A percentile compares a stretch with the other conserved stretches of the same genome.
Evolutionary conservation across 1,284 basidiomycete genomes (phyloP).

Genomic region (Farysia itapuensis): DNA sequence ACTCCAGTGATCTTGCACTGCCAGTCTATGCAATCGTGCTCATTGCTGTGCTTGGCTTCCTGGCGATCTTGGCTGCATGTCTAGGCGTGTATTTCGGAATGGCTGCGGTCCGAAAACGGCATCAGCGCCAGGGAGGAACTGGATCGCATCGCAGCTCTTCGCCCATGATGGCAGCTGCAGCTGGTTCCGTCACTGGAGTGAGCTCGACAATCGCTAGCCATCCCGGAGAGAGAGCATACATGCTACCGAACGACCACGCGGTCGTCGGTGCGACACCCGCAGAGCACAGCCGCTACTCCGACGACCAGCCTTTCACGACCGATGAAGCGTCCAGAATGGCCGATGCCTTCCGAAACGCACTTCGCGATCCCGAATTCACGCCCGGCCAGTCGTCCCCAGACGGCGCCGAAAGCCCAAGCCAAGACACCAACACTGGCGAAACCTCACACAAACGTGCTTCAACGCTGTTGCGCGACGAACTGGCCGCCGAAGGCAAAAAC

Average conservation of each 20-base stretch:
- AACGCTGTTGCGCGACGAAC: slow-evolving; percentile 35
- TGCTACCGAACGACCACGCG: slow-evolving; percentile 12
- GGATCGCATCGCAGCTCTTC: slow-evolving; percentile 33
- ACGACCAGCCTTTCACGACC: slow-evolving; percentile 39
- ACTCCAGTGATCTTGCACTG: slow-evolving; percentile 27
- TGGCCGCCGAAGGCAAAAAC: slow-evolving; percentile 42
- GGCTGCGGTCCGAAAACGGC: slow-evolving; percentile 33
- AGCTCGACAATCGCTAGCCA: slow-evolving; percentile 10
- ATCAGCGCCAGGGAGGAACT: slow-evolving; percentile 16
- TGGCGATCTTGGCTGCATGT: slow-evolving; percentile 37
- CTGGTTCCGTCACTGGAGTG: slow-evolving; percentile 22
- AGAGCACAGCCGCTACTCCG: slow-evolving; percentile 18
- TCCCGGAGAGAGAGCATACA: slow-evolving; percentile 24
- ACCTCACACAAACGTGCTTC: slow-evolving; percentile 3
- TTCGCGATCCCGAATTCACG: slow-evolving; percentile 42
- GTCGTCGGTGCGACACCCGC: slow-evolving; percentile 2
- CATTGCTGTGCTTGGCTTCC: slow-evolving; percentile 50
- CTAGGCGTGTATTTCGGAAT: slow-evolving; percentile 40
- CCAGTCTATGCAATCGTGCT: slow-evolving; percentile 50
- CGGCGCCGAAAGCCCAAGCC: slow-evolving; percentile 26
- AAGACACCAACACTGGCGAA: not conserved
- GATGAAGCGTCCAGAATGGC: slow-evolving; percentile 49
- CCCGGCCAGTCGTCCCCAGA: slow-evolving; percentile 15
- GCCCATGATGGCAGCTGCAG: slow-evolving; percentile 38
- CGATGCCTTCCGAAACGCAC: slow-evolving; percentile 41